A percentile compares a stretch with the other conserved stretches of the same genome.
Conservation (phyloP, 176 grass and related monocot species). For the Saccharum officinarum region DNA sequence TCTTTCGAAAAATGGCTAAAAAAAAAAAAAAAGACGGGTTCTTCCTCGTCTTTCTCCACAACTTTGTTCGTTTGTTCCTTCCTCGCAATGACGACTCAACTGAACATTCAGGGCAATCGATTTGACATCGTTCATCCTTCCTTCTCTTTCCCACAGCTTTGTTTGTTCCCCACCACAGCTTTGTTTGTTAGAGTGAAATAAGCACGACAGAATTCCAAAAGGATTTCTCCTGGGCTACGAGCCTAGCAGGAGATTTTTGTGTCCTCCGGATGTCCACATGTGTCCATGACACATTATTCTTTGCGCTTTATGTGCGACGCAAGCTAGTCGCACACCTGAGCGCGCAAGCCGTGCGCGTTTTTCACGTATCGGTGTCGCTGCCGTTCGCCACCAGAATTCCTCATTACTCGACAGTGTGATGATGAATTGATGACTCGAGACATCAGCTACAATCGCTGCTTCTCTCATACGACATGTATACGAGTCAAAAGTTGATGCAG, state of each 20-base stretch:
- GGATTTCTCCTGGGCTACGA: not conserved
- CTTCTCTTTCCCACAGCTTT: not conserved
- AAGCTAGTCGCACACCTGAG: not conserved
- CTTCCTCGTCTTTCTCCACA: too few species aligned
- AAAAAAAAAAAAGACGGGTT: too few species aligned
- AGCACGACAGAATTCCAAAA: not conserved
- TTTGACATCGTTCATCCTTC: not conserved
- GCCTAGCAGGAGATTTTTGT: too few species aligned
- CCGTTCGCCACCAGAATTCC: not conserved
- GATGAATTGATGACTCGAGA: not conserved
- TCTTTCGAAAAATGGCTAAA: too few species aligned
- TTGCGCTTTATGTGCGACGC: not conserved
- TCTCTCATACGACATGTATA: not conserved
- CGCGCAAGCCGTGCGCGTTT: not conserved
- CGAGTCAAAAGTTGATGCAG: conserved; percentile 1
- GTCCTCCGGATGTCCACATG: not conserved
- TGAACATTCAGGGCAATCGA: not conserved
- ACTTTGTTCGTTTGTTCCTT: too few species aligned
- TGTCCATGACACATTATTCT: not conserved
- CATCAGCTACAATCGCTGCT: not conserved
- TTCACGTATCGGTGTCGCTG: conserved; percentile 21
- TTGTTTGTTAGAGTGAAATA: not conserved
- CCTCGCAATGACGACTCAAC: too few species aligned
- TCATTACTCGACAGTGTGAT: not conserved
- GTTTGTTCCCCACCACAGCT: not conserved